Base-by-base conservation (phyloP, 202 grass and related monocot genomes). In the Alloteropsis angusta region DNA sequence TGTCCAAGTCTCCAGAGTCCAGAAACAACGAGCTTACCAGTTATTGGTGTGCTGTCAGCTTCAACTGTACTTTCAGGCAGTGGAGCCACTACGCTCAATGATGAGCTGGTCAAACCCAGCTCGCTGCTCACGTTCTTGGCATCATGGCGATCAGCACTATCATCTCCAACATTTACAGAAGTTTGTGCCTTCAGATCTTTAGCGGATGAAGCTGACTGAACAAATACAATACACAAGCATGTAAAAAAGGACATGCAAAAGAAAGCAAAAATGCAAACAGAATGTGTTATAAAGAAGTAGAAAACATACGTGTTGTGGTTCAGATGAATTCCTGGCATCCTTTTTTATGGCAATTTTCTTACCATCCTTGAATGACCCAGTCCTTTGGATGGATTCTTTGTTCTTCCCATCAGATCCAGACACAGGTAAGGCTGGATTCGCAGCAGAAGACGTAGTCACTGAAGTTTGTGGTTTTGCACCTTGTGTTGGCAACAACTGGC, bases 311-410 rank as follows among this genome's bases (percentile, higher is more conserved):
- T 96, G 88, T 56, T 73, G 79, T 28, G 82, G 82, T 68, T 96
- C 79, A 41, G 79, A 81, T 5, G 38, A 68, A 75, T 77, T 82
- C 64, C 62, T 91, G 34, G 72, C 16, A 12, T 91, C 92, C 60
- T 87, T 87, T 72, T 70, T 93, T 72, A 48, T 30, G 4, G 18
- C 9, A 22, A 52, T 88, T 48, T 89, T 91, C 71, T 86, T 84
- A 67, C 66, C 77, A 84, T 98, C 92, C 73, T 95, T 87, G 55
- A 81, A 72, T 63, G 84, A 86, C 44, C 87, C 88, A 13, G 67
- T 74, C 88, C 28, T 91, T 75, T 54, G 86, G 71, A 85, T 26
- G 71, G 76, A 8, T 60, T 86, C 87, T 36, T 72, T 90, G 44
- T 48, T 91, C 45, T 88, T 93, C 46, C 56, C 84, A 80, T 93